phyloP scores from a whole-genome alignment of 2,329 filamentous ascomycete genomes.

The Phaeosphaeria sp. region DNA sequence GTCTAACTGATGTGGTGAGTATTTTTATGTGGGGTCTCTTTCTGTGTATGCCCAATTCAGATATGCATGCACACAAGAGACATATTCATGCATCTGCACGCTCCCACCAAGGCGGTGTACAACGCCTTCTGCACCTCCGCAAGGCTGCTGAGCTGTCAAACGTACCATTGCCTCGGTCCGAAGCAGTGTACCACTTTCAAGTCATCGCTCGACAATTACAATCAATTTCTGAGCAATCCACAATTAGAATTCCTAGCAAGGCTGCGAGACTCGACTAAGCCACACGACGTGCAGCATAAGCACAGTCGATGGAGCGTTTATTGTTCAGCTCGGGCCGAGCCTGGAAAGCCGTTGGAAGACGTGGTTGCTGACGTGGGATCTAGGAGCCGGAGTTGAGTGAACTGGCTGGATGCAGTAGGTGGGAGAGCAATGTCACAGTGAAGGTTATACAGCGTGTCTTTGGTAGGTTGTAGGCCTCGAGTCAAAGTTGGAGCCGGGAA shows the following conservation, averaged over 20 bases:
- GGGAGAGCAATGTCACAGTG: neutral
- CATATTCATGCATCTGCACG: neutral
- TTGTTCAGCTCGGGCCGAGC: neutral
- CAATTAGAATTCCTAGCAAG: neutral
- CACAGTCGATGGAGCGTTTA: neutral
- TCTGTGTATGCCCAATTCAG: neutral
- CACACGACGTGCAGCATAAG: neutral
- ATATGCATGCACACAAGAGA: no score
- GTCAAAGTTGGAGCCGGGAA: neutral
- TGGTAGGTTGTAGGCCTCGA: no score
- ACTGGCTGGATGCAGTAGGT: neutral
- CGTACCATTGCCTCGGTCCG: neutral
- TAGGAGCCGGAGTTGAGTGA: neutral
- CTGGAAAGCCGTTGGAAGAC: neutral
- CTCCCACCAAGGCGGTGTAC: neutral
- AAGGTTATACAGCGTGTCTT: no score
- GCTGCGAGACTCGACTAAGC: constrained; percentile 1
- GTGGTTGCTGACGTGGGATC: neutral
- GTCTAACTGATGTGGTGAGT: neutral
- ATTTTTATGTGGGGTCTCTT: neutral
- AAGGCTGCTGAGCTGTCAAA: neutral
- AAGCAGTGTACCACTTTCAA: neutral
- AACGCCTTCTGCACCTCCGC: no score
- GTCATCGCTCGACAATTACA: neutral
- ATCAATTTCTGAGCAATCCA: neutral